phyloP scores from a whole-genome alignment of 2,329 filamentous ascomycete genomes.

The Exophiala aquamarina region DNA sequence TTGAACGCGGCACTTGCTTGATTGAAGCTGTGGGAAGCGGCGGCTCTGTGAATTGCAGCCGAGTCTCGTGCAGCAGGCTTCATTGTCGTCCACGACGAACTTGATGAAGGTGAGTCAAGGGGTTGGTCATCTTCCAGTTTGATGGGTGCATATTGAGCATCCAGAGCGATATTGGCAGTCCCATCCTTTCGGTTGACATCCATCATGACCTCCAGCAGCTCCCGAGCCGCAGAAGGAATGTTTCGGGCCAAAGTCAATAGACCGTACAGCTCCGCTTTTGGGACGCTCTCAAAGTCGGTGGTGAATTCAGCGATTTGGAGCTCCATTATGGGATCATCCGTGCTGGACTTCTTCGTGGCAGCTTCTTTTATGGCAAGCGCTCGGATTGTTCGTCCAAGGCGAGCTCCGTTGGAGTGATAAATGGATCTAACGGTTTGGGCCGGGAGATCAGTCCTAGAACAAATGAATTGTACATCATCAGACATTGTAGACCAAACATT shows the following conservation, averaged over 20 bases:
- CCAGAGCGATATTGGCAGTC: slow-evolving; percentile 22
- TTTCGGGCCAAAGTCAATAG: slow-evolving; percentile 59
- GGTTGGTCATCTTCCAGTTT: slow-evolving; percentile 28
- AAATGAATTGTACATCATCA: slow-evolving; percentile 62
- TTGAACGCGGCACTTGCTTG: slow-evolving; percentile 61
- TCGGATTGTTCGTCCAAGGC: slow-evolving; percentile 55
- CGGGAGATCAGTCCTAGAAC: slow-evolving; percentile 48
- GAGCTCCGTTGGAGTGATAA: slow-evolving; percentile 60
- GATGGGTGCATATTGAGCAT: slow-evolving; percentile 47
- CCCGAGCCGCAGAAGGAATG: slow-evolving; percentile 57
- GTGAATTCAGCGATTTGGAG: slow-evolving; percentile 55
- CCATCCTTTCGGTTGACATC: slow-evolving; percentile 32
- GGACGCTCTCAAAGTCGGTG: slow-evolving; percentile 55
- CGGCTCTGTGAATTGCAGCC: slow-evolving; percentile 47
- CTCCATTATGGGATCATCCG: slow-evolving; percentile 42
- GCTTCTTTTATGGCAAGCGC: slow-evolving; percentile 52
- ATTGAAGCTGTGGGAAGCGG: slow-evolving; percentile 52
- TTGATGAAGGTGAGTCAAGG: slow-evolving; percentile 10
- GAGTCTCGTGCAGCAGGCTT: slow-evolving; percentile 31
- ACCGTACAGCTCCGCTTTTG: slow-evolving; percentile 49
- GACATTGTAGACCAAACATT: slow-evolving; percentile 62
- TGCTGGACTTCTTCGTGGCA: slow-evolving; percentile 36
- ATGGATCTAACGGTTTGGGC: slow-evolving; percentile 52
- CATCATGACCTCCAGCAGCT: slow-evolving; percentile 58
- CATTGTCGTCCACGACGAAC: slow-evolving; percentile 4